phyloP scores from a whole-genome alignment of 2,329 filamentous ascomycete genomes.

The Gnomoniopsis smithogilvyi region DNA sequence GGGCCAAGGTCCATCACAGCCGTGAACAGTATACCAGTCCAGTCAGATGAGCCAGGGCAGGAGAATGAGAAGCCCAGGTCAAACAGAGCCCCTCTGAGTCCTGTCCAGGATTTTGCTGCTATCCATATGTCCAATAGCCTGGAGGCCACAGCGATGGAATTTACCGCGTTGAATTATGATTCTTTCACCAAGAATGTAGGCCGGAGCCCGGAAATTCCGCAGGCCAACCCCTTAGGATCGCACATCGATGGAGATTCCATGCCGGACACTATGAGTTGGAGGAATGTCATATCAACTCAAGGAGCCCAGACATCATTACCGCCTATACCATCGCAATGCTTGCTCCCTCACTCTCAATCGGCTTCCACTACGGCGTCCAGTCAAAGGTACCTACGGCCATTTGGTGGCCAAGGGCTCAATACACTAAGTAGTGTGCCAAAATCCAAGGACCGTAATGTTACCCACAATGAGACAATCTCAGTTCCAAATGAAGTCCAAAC shows the following conservation, averaged over 20 bases:
- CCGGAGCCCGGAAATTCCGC: constrained; percentile 21
- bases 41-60: constrained; percentile 30
- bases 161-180: constrained; percentile 29
- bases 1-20: not conserved
- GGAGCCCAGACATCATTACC: constrained; percentile 34
- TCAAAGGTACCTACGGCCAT: constrained; percentile 51
- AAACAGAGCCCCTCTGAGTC: constrained; percentile 49
- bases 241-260: constrained; percentile 33
- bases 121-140: constrained; percentile 35
- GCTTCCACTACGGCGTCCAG: constrained; percentile 51
- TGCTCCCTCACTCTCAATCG: constrained; percentile 46
- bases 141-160: constrained; percentile 40
- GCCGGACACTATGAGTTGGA: constrained; percentile 56
- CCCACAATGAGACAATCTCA: constrained; percentile 25
- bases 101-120: constrained; percentile 42
- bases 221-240: not conserved
- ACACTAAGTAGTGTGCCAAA: constrained; percentile 44
- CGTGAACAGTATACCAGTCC: constrained; percentile 14
- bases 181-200: constrained; percentile 33
- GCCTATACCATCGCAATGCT: constrained; percentile 47
- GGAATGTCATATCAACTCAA: constrained; percentile 38
- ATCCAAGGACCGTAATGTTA: constrained; percentile 29
- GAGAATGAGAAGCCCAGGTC: constrained; percentile 51
- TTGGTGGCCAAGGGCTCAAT: constrained; percentile 52
- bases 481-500: constrained; percentile 18